These are phyloP conservation scores for Sporothrix sp. DNA, from an alignment of 2,329 filamentous ascomycete species.

Conservation along the genomic window DNA sequence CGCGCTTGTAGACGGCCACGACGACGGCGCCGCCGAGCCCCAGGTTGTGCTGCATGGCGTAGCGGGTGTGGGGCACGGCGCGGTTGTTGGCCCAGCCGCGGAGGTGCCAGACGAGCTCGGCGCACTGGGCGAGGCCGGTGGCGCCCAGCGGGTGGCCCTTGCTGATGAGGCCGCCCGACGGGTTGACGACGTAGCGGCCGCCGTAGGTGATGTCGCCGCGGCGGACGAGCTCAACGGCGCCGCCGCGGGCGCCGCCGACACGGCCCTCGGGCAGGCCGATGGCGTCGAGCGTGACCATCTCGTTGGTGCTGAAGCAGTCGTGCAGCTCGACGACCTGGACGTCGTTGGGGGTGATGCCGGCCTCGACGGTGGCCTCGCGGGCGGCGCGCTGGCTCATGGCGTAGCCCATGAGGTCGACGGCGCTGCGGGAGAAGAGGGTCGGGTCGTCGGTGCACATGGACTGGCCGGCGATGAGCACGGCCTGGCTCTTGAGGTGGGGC, in stretches of 20 bases:
- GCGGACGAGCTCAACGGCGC: conserved; percentile 85
- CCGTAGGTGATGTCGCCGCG: conserved; percentile 87
- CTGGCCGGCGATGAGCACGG: conserved; percentile 84
- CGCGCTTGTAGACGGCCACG: conserved; percentile 77
- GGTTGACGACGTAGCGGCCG: conserved; percentile 75
- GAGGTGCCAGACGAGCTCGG: conserved; percentile 90
- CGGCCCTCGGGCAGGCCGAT: conserved; percentile 68
- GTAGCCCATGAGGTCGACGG: conserved; percentile 85
- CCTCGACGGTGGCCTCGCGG: conserved; percentile 61
- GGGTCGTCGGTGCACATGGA: conserved; percentile 76
- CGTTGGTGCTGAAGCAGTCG: conserved; percentile 93
- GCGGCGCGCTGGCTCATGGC: conserved; percentile 71
- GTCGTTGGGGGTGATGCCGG: conserved; percentile 56
- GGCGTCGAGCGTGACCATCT: conserved; percentile 83
- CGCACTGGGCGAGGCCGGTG: conserved; percentile 89
- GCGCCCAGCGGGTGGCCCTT: conserved; percentile 94
- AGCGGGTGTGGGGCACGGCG: conserved; percentile 54
- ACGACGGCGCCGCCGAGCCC: conserved; percentile 86
- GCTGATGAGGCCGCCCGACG: conserved; percentile 86
- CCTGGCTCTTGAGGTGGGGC: conserved; percentile 70
- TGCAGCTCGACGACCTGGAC: conserved; percentile 85
- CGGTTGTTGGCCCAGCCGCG: conserved; percentile 94
- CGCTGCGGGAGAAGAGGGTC: conserved; percentile 63
- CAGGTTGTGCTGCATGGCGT: conserved; percentile 83
- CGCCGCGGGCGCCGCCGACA: conserved; percentile 72